Conservation (phyloP, 257 asterid genomes). For the Plantago ovata region DNA sequence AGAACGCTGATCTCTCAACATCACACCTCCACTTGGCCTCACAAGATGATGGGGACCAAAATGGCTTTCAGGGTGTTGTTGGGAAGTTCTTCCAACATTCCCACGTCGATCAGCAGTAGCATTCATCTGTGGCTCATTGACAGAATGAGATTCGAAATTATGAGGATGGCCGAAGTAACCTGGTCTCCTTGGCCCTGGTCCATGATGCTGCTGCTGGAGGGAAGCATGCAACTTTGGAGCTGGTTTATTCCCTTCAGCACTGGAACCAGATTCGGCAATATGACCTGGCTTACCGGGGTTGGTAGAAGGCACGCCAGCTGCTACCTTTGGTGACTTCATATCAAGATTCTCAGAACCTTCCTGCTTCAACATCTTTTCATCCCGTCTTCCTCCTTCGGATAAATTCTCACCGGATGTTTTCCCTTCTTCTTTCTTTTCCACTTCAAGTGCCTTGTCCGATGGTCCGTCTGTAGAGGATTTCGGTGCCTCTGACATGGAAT, state of each 20-base stretch:
- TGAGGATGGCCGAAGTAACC: conserved; percentile 44
- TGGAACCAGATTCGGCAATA: conserved; percentile 23
- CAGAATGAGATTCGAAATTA: conserved; percentile 29
- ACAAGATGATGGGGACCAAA: no score
- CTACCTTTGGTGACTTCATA: conserved; percentile 22
- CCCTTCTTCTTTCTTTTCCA: conserved; percentile 29
- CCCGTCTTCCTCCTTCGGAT: conserved; percentile 28
- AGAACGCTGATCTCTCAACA: no score
- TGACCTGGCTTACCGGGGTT: conserved; percentile 24
- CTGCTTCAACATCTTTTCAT: conserved; percentile 24
- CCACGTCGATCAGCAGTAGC: no score
- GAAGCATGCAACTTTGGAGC: conserved; percentile 31
- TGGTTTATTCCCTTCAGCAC: conserved; percentile 32
- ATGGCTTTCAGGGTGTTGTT: no score
- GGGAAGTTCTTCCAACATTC: no score
- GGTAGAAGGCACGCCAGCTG: conserved; percentile 23
- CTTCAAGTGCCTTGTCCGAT: conserved; percentile 45
- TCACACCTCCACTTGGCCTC: no score
- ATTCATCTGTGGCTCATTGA: no score
- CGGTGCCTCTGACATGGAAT: conserved; percentile 27
- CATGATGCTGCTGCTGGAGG: conserved; percentile 33
- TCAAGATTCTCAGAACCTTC: conserved; percentile 29
- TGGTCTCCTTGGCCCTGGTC: conserved; percentile 35
- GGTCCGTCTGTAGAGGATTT: no score
- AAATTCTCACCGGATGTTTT: conserved; percentile 35